Base-by-base conservation (phyloP, 192 early-diverging fungal species). In the Coemansia furcata region DNA sequence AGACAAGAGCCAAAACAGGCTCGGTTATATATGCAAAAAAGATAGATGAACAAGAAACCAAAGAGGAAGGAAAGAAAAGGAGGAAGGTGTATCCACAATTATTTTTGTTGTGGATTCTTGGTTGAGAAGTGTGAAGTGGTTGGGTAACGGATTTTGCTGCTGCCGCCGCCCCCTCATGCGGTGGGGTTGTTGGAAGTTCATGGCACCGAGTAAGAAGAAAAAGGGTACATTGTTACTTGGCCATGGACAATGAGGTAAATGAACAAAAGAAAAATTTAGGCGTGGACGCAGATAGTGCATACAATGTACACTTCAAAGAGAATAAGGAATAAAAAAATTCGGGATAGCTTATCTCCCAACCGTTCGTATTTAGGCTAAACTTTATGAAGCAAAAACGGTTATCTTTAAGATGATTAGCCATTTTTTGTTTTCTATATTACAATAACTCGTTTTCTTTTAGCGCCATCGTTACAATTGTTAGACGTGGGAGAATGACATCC, bases 141-240 rank as follows among this genome's bases (percentile, higher is more conserved):
- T 32, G 15, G 30, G 54, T 57, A 57, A 57, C 54, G 29, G 54
- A 47, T 21, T 47, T 42, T 42, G 39, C 39, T 26, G 23, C 23
- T 26, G 23, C 23, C 23, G 39, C 39, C 39, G 39, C 46, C 9
- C 46, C 39, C 39, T 15, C 39, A 42, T 42, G 49, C 10, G 9
- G 49, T 11, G 49, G 46, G 23, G 49, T 17, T 57, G 54, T 33
- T 32, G 8, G 30, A 57, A 57, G 54, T 57, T 57, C 54, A 57
- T 57, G 54, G 54, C 54, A 57, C 54, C 54, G 54, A 15, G 54
- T 57, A 57, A 57, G 54, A 32, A 55, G 2, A 50, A 50, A 50
- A 47, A n/a, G 14, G 14, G 14, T 32, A 32, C 15, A 33, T 55
- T 55, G 54, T 55, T 55, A 47, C 46, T 33, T 55, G 54, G 15